Evolutionary conservation across 371 early-diverging fungal genomes (phyloP), one percentile per base, ranked within the genome.

Genomic region (Parasitella parasitica): DNA sequence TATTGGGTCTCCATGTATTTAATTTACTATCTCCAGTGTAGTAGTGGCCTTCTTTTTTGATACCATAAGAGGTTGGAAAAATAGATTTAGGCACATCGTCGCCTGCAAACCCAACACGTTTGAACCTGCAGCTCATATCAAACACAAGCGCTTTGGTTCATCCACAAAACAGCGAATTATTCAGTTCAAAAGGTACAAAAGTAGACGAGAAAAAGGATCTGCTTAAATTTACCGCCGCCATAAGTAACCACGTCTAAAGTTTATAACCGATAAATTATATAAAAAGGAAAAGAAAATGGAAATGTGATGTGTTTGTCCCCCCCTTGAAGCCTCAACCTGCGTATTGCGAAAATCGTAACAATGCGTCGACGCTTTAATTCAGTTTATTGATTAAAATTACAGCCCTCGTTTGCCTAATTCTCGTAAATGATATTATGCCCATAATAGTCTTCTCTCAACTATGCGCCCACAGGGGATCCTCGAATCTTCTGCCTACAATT

Each of bases 71-170:
- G 2, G 96, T 90, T 6, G 97, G 94, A 54, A 94, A 90, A 24
- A 93, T 89, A 5, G 87, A 88, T 61, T 88, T 86, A 3, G 98
- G 97, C 32, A 86, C 78, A 69, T 98, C 97, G 70, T 97, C 97
- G 51, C 98, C 98, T 18, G 97, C 94, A 76, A 93, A 96, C 34
- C 98, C 98, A 28, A 93, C 94, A 54, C 93, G 91, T 39, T 91
- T 90, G 74, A 88, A 87, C 26, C 89, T 83, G 60, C 91, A 86
- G 32, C 98, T 97, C 39, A 96, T 78, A 70, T 97, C 97, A 61
- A 98, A 70, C 41, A 98, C 96, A 35, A 97, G 69, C 27, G 96
- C 95, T 91, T 87, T 41, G 96, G 96, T 77, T 96, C 97, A 84
- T 96, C 97, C 92, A 77, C 16, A 37, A 22, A 28, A 41, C 13